Evolutionary conservation across 176 grass and related monocot species (phyloP).

Genomic region (Oryza glaberrima): DNA sequence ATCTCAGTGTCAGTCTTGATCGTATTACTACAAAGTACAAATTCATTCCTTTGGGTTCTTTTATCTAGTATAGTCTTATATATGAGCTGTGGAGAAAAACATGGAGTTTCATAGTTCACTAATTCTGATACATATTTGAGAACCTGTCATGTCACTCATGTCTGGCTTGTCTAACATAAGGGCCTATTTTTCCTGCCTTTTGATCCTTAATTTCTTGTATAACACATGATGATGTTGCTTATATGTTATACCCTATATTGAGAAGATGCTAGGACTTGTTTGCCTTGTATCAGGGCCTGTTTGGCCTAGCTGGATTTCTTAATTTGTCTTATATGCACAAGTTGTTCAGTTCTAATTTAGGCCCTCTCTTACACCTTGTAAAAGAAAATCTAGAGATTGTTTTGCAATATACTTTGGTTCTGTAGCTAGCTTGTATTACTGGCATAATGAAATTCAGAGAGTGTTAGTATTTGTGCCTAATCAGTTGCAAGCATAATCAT

Average conservation of each 20-base stretch:
- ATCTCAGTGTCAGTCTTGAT: not conserved
- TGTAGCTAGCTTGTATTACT: not conserved
- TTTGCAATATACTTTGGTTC: not conserved
- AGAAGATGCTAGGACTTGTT: not conserved
- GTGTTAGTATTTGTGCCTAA: not conserved
- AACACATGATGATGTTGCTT: not conserved
- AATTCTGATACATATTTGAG: constrained; percentile 5
- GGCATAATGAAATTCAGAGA: not conserved
- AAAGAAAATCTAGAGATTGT: not conserved
- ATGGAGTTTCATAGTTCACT: not conserved
- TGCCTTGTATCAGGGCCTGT: not conserved
- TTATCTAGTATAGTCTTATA: not conserved
- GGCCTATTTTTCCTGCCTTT: not conserved
- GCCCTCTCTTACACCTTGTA: not conserved
- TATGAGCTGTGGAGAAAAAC: not conserved
- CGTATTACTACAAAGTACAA: not conserved
- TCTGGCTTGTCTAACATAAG: not conserved
- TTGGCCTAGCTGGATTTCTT: not conserved
- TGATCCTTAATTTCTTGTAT: not conserved
- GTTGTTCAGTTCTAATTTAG: not conserved
- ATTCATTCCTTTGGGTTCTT: not conserved
- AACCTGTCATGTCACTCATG: not conserved
- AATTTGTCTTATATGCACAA: not conserved
- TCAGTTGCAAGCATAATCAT: not conserved
- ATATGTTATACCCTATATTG: not conserved